A percentile compares a stretch with the other conserved stretches of the same genome.
Evolutionary conservation across 495 filamentous ascomycete genomes (phyloP).

Genomic region (Tuber aestivum): DNA sequence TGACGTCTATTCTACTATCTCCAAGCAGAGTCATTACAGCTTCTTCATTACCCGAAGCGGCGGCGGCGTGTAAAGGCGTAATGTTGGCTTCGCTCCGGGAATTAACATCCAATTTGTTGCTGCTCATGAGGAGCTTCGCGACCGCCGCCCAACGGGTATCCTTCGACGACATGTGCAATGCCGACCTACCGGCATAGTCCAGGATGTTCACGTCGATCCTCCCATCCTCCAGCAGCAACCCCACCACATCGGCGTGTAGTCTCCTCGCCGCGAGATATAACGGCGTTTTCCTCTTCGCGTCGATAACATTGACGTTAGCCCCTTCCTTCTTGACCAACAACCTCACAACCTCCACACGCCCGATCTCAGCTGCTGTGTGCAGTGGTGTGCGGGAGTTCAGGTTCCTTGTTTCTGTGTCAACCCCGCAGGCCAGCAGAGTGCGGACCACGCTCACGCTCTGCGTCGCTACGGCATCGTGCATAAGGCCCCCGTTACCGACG

Average conservation of each 20-base stretch:
- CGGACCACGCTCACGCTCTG: slow-evolving; percentile 2
- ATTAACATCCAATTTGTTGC: background rate
- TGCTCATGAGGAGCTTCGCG: background rate
- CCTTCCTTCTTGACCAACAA: slow-evolving; percentile 18
- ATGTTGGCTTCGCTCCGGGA: background rate
- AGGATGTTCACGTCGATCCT: slow-evolving; percentile 16
- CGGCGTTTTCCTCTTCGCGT: slow-evolving; percentile 18
- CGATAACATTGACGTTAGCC: slow-evolving; percentile 23
- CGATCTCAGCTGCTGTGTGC: slow-evolving; percentile 22
- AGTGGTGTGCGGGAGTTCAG: slow-evolving; percentile 19
- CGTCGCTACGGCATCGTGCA: background rate
- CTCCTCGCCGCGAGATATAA: slow-evolving; percentile 25
- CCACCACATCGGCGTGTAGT: slow-evolving; percentile 17
- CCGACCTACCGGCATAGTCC: slow-evolving; percentile 18
- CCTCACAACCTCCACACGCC: slow-evolving; percentile 17
- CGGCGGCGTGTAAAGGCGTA: background rate
- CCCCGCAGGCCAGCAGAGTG: slow-evolving; percentile 26
- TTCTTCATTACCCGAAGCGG: background rate
- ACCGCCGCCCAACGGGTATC: background rate
- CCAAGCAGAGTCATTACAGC: background rate
- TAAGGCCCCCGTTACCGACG: slow-evolving; percentile 6
- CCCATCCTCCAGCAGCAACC: slow-evolving; percentile 14
- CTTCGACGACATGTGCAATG: slow-evolving; percentile 22
- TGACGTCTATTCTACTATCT: background rate
- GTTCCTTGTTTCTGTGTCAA: slow-evolving; percentile 27